Evolutionary conservation across 768 basidiomycete species (phyloP).

Genomic region (Naganishia vishniacii): DNA sequence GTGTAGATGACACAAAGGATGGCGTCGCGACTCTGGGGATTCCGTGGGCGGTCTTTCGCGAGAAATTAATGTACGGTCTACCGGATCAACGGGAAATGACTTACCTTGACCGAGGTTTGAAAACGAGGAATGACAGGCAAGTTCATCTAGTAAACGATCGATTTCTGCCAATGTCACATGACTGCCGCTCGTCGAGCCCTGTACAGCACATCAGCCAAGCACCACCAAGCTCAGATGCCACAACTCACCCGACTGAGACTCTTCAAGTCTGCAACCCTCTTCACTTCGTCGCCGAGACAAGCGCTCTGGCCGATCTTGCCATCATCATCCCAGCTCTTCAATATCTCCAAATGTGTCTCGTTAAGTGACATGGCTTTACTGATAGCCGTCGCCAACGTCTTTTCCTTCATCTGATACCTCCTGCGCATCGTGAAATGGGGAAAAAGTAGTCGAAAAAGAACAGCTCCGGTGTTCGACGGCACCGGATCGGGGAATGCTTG

Average conservation of each 20-base stretch:
- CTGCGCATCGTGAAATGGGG: constrained; percentile 70
- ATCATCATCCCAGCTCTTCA: constrained; percentile 43
- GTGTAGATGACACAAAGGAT: constrained; percentile 61
- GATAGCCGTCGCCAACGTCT: constrained; percentile 56
- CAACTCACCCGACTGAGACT: neutral
- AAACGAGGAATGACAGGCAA: constrained; percentile 64
- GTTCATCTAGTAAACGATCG: constrained; percentile 65
- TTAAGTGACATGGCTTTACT: constrained; percentile 54
- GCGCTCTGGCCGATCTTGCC: constrained; percentile 51
- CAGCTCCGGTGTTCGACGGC: constrained; percentile 56
- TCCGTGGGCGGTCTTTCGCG: neutral
- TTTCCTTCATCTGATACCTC: constrained; percentile 69
- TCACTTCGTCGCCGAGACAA: constrained; percentile 67
- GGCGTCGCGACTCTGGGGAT: constrained; percentile 1
- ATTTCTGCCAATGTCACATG: constrained; percentile 54
- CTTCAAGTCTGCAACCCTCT: constrained; percentile 51
- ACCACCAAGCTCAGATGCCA: neutral
- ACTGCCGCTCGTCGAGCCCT: constrained; percentile 24
- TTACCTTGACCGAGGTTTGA: constrained; percentile 49
- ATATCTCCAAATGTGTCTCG: constrained; percentile 36
- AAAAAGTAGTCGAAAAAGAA: constrained; percentile 71
- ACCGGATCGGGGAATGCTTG: constrained; percentile 49
- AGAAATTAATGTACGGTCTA: neutral
- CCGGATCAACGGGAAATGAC: neutral
- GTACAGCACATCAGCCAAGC: neutral